Evolutionary conservation across 306 rosid genomes (phyloP).

Genomic region (Quercus gilva): DNA sequence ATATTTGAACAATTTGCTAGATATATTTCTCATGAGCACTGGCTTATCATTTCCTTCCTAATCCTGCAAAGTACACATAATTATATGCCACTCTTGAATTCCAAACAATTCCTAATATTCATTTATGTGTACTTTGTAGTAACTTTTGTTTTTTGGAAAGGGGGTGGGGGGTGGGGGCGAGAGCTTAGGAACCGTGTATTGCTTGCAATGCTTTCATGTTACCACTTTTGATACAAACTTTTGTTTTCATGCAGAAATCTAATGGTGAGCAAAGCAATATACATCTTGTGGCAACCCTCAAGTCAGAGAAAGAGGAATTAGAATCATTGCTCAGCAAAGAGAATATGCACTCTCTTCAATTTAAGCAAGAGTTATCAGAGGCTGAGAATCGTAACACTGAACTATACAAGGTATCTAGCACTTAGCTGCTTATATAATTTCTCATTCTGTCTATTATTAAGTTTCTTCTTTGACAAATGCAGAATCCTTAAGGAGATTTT

Average conservation of each 20-base stretch:
- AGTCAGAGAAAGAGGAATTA: conserved; percentile 73
- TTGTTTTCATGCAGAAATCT: conserved; percentile 51
- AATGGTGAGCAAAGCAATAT: conserved; percentile 47
- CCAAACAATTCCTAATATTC: background rate
- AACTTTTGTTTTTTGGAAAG: too few species aligned
- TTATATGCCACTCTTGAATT: background rate
- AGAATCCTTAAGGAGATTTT: background rate
- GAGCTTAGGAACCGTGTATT: background rate
- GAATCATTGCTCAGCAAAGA: conserved; percentile 72
- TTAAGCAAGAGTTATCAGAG: conserved; percentile 76
- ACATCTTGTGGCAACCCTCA: conserved; percentile 50
- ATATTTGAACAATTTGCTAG: background rate
- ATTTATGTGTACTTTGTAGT: background rate
- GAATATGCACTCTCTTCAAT: conserved; percentile 57
- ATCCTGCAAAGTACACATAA: background rate
- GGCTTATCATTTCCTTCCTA: background rate
- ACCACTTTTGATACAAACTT: conserved; percentile 14
- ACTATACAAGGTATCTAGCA: conserved; percentile 70
- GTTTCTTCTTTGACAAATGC: background rate
- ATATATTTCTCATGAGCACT: background rate
- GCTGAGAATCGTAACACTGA: conserved; percentile 72
- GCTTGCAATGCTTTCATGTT: conserved; percentile 3
- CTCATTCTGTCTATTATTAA: background rate
- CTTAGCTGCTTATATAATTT: background rate
- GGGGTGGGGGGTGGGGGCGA: too few species aligned